Evolutionary conservation across 140 eudicot genomes (phyloP), one percentile per base, ranked within the genome.

Genomic region (Ambrosia hybrid): DNA sequence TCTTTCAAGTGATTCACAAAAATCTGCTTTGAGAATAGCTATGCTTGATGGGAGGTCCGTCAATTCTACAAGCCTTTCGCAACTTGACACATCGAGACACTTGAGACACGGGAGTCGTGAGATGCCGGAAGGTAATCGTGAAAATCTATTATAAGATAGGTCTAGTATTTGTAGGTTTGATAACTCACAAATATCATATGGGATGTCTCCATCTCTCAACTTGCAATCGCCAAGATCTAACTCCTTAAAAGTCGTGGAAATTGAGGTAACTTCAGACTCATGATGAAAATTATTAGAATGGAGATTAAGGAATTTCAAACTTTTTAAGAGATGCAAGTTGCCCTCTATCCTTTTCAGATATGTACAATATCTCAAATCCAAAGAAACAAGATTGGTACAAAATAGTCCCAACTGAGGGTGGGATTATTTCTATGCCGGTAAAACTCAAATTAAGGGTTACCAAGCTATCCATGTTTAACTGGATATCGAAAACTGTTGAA

Each of bases 21-120:
- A n/a, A n/a, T n/a, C n/a, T n/a, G n/a, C n/a, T n/a, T n/a, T n/a
- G 6, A 72, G 59, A 43, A 58, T 48, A 58, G 76, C 57, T 72
- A 72, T 72, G 33, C 73, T 51, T 68, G 58, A 51, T 51, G 72
- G 72, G 72, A 67, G 72, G 48, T 67, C 72, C 3, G 67, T 12
- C 45, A 71, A 13, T 57, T 57, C 67, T 39, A 39, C 57, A 41
- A 71, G 76, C 9, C 21, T 46, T 0, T 0, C 0, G 46, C 67
- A 57, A 0, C 0, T 0, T 12, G 76, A 71, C 67, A 71, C 7
- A 0, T 57, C 0, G 14, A 71, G 67, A n/a, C 3, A 3, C 57
- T 71, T 57, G 66, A 71, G 58, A 26, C 57, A 8, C 2, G 67
- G 46, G 12, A 71, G 15, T 57, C 13, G 11, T 1, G 56, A 71